Evolutionary conservation across 148 eudicot species (phyloP).

Genomic region (Nepenthes mirabilis): DNA sequence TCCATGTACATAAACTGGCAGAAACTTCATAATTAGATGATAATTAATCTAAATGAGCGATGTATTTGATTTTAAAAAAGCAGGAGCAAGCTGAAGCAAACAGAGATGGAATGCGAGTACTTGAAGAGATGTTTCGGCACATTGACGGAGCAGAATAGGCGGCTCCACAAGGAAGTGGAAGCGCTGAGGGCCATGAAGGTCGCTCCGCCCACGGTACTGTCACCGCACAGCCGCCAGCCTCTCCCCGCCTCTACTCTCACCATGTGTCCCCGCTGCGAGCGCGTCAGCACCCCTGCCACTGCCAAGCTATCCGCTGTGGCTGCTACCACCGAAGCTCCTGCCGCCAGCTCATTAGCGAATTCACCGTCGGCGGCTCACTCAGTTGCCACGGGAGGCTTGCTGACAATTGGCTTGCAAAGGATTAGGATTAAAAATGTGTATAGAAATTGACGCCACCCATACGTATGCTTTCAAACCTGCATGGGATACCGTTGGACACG

Average conservation of each 20-base stretch:
- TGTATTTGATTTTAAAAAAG: no score
- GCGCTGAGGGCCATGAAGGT: slow-evolving; percentile 36
- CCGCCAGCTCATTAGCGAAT: not conserved
- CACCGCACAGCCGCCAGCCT: slow-evolving; percentile 12
- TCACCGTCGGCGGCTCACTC: no score
- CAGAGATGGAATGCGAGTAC: slow-evolving; percentile 40
- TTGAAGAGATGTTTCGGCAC: slow-evolving; percentile 39
- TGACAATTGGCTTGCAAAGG: no score
- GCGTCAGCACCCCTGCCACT: slow-evolving; percentile 12
- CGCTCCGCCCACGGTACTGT: slow-evolving; percentile 9
- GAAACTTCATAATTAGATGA: no score
- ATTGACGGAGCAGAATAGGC: slow-evolving; percentile 27
- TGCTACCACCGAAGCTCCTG: not conserved
- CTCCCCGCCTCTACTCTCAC: slow-evolving; percentile 20
- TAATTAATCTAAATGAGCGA: no score
- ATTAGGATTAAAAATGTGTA: no score
- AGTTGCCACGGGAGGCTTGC: no score
- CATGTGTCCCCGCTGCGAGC: slow-evolving; percentile 38
- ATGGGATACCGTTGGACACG: no score
- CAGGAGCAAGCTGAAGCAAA: slow-evolving; percentile 50
- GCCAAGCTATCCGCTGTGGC: no score
- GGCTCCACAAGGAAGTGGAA: slow-evolving; percentile 36
- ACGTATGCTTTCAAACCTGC: no score
- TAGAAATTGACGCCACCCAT: no score
- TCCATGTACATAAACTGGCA: no score